Percentiles rank a stretch among this genome's conserved stretches.
Evolutionary conservation across 257 asterid genomes (phyloP).

Genomic region (Paulownia fortunei): DNA sequence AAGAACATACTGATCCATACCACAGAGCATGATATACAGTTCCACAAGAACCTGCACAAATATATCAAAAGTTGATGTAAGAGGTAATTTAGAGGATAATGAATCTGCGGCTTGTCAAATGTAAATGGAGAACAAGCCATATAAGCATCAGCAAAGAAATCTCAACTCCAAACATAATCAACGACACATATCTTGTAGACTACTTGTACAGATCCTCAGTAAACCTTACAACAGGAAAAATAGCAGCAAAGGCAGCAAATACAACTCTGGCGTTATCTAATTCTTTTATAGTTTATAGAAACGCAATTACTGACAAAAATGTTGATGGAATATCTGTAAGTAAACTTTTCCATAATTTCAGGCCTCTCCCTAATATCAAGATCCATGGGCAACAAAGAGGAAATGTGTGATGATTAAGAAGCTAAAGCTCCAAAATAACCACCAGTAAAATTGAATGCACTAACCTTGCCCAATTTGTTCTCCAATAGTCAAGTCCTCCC

Average conservation of each 20-base stretch:
- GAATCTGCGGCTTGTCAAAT: background rate
- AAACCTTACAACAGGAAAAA: conserved; percentile 8
- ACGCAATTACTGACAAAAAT: background rate
- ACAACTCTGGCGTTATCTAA: background rate
- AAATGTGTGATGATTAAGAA: conserved; percentile 20
- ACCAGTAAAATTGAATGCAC: conserved; percentile 25
- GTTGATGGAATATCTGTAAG: background rate
- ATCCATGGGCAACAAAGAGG: conserved; percentile 17
- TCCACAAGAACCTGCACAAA: conserved; percentile 94
- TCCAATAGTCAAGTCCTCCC: conserved; percentile 97
- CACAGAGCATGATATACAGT: conserved; percentile 96
- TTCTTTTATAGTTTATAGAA: conserved; percentile 7
- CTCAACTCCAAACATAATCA: conserved; percentile 1
- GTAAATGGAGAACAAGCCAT: conserved; percentile 6
- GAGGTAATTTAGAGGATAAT: conserved; percentile 25
- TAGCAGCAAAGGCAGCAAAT: conserved; percentile 10
- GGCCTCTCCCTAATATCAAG: conserved; percentile 2
- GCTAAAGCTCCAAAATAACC: conserved; percentile 8
- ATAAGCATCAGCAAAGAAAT: conserved; percentile 21
- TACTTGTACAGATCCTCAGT: conserved; percentile 1
- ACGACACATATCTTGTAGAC: background rate
- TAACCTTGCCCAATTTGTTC: conserved; percentile 97
- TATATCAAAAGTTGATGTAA: conserved; percentile 34
- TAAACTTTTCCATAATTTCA: background rate
- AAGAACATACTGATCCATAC: conserved; percentile 98